Evolutionary conservation across 1,139 yeast species (phyloP), one percentile per base, ranked within the genome.

Genomic region (Zygosaccharomyces pseudobailii): DNA sequence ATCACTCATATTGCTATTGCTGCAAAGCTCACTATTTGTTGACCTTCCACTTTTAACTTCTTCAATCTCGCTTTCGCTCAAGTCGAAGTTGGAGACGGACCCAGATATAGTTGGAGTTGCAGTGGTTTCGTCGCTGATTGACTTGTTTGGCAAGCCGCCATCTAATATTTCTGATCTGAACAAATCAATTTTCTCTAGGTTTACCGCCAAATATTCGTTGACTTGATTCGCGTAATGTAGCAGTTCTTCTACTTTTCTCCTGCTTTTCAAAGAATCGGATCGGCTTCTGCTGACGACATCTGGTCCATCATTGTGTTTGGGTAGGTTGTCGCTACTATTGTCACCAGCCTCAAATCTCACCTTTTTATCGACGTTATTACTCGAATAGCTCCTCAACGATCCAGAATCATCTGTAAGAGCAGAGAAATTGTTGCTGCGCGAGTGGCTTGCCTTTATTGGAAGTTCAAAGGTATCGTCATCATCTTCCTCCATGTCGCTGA

Each of bases 61-160:
- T 20, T 56, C 58, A 5, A 38, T 22, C 6, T 57, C 63, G 36
- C 47, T 48, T 20, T 61, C 67, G 46, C 67, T 62, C 32, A 63
- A 48, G 38, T 59, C 62, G 42, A 63, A 63, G 43, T 63, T 63
- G 5, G 68, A 63, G 23, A 58, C 45, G 4, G 66, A 61, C 10
- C 62, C 67, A 5, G 62, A 56, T 9, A 56, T 44, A 2, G 57
- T 47, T 2, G 63, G 52, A 3, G 57, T 55, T 22, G 51, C 53
- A 1, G 63, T 38, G 2, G 59, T 55, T 7, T 45, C 50, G 42
- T 56, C 54, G 43, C 62, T 59, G 36, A 48, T 43, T 20, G 57
- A 52, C 38, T 45, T 53, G 27, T 47, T 47, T 17, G 42, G 35
- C 8, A 51, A 38, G 20, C 48, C 52, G 35, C 46, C 47, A 32